These are phyloP conservation scores for Xylariomycetidae sp. DNA, from an alignment of 2,329 filamentous ascomycete species.

Conservation along the genomic window DNA sequence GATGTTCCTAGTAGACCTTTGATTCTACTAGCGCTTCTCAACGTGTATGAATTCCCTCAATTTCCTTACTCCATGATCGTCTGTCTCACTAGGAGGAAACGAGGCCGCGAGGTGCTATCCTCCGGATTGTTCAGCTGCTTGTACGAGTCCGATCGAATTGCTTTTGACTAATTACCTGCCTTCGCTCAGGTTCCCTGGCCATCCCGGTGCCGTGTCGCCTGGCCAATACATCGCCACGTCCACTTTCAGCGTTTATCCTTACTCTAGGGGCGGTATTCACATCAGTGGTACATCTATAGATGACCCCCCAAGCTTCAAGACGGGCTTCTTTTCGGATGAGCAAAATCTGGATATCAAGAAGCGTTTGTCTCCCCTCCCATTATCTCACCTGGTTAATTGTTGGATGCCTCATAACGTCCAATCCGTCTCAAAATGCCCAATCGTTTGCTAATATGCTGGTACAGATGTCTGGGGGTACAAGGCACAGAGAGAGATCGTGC, in stretches of 20 bases:
- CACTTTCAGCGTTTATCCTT: constrained; percentile 53
- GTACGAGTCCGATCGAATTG: neutral
- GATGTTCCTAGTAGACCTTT: constrained; percentile 14
- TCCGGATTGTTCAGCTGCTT: too few relatives aligned
- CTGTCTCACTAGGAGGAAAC: too few relatives aligned
- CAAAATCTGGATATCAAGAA: constrained; percentile 47
- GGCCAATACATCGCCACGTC: constrained; percentile 47
- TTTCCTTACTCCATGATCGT: too few relatives aligned
- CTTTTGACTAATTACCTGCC: neutral
- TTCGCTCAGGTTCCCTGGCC: constrained; percentile 31
- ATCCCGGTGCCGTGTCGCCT: constrained; percentile 30
- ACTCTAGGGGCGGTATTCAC: constrained; percentile 55
- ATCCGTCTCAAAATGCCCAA: constrained; percentile 51
- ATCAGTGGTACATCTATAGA: constrained; percentile 35
- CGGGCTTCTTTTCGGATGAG: constrained; percentile 28
- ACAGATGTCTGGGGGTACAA: constrained; percentile 61
- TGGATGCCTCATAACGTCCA: too few relatives aligned
- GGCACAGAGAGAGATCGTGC: constrained; percentile 52
- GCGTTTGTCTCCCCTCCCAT: too few relatives aligned
- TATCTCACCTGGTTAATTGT: too few relatives aligned
- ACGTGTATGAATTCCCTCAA: constrained; percentile 19
- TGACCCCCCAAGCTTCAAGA: constrained; percentile 5
- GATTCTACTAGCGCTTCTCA: constrained; percentile 22
- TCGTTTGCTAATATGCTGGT: too few relatives aligned
- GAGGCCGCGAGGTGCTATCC: too few relatives aligned